Percentiles rank a stretch among this genome's conserved stretches.
Evolutionary conservation across 2,329 filamentous ascomycete genomes (phyloP).

Genomic region (Periconia sp.): DNA sequence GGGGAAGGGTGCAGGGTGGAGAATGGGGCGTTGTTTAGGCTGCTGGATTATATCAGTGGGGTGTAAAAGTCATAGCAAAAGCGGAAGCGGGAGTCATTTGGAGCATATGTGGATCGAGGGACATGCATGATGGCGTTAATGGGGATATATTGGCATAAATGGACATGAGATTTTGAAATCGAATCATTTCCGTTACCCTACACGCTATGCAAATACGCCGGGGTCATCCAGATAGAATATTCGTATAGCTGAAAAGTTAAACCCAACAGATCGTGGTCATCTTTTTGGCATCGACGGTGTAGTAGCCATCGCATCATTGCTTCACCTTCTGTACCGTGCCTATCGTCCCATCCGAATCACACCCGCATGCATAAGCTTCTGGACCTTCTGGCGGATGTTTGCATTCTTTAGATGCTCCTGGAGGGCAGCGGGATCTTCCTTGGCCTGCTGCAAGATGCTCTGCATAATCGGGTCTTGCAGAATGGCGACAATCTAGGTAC

Average conservation of each 20-base stretch:
- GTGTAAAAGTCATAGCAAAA: too few relatives aligned
- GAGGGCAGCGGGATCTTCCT: constrained; percentile 87
- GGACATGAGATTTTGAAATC: too few relatives aligned
- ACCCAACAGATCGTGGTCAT: constrained; percentile 10
- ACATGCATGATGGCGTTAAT: too few relatives aligned
- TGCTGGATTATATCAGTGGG: constrained; percentile 45
- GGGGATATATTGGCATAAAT: too few relatives aligned
- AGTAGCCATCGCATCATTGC: constrained; percentile 12
- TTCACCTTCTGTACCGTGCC: too few relatives aligned
- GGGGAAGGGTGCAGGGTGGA: constrained; percentile 45
- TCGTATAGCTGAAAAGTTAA: constrained; percentile 6
- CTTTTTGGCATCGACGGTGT: constrained; percentile 4
- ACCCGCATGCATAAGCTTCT: constrained; percentile 91
- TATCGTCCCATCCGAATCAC: constrained; percentile 79
- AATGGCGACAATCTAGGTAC: constrained; percentile 76
- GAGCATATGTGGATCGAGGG: too few relatives aligned
- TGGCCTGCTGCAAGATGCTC: constrained; percentile 94
- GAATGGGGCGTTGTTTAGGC: constrained; percentile 37
- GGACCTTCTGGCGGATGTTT: constrained; percentile 82
- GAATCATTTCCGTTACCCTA: too few relatives aligned
- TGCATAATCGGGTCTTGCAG: constrained; percentile 98
- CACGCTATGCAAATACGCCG: constrained; percentile 29
- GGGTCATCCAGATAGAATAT: too few relatives aligned
- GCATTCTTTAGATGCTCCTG: constrained; percentile 98
- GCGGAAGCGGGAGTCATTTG: too few relatives aligned